phyloP scores from a whole-genome alignment of 2,329 filamentous ascomycete genomes.

The Botrytis cinerea region DNA sequence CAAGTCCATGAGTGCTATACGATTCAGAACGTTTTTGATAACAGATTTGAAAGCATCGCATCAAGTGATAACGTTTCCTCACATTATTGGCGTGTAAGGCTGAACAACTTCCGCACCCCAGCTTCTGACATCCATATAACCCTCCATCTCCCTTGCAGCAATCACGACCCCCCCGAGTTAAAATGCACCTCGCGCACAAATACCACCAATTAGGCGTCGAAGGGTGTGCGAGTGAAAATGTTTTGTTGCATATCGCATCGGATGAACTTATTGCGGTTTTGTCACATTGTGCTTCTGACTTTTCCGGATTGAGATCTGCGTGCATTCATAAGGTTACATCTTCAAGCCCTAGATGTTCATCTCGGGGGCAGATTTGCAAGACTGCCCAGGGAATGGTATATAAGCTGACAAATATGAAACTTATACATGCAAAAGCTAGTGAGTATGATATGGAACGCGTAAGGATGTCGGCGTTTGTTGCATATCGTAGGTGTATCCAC shows the following conservation, averaged over 20 bases:
- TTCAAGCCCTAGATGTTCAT: not conserved
- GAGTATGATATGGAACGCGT: not conserved
- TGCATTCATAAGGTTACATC: not conserved
- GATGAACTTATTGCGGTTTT: constrained; percentile 15
- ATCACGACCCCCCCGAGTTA: not conserved
- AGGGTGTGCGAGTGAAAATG: not conserved
- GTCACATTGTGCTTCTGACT: not conserved
- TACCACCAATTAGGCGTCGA: not conserved
- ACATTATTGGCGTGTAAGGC: not conserved
- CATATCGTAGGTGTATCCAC: constrained; percentile 9
- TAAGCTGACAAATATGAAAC: constrained; percentile 9
- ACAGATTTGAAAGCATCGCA: not conserved
- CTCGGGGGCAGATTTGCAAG: not conserved
- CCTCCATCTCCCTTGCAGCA: not conserved
- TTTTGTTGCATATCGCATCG: constrained; percentile 10
- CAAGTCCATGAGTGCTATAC: not conserved
- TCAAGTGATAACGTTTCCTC: not conserved
- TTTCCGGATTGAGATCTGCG: not conserved
- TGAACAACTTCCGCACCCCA: not conserved
- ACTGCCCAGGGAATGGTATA: not conserved
- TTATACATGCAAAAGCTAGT: not conserved
- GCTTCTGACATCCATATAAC: not conserved
- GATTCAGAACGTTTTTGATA: not conserved
- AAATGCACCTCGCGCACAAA: not conserved
- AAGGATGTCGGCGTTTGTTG: not conserved